These are phyloP conservation scores for Colletotrichum musae DNA, from an alignment of 2,329 filamentous ascomycete genomes.

Conservation along the genomic window DNA sequence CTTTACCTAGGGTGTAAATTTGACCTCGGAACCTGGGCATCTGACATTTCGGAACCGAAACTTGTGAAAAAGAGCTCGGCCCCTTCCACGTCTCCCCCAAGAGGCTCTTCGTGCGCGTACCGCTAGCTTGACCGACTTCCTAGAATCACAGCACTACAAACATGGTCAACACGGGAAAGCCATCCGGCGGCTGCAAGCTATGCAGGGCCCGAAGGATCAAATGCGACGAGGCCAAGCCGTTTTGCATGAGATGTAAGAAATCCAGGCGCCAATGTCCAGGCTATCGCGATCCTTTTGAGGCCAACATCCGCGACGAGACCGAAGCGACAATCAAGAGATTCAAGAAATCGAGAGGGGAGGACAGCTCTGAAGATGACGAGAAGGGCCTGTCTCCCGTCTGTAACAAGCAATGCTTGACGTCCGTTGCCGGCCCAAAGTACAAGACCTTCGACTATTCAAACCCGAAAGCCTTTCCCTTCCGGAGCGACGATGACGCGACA, in stretches of 20 bases:
- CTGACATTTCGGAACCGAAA: neutral
- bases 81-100: slow-evolving; percentile 6
- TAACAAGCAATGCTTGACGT: slow-evolving; percentile 36
- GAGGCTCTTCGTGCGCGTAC: neutral
- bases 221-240: slow-evolving; percentile 46
- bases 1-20: neutral
- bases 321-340: slow-evolving; percentile 45
- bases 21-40: slow-evolving; percentile 16
- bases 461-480: slow-evolving; percentile 26
- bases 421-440: slow-evolving; percentile 34
- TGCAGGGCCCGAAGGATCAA: slow-evolving; percentile 45
- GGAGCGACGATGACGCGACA: slow-evolving; percentile 18
- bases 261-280: slow-evolving; percentile 45
- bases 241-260: slow-evolving; percentile 46
- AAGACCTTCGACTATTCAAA: slow-evolving; percentile 38
- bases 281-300: slow-evolving; percentile 45
- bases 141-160: neutral
- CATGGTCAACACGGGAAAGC: slow-evolving; percentile 47
- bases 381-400: slow-evolving; percentile 26
- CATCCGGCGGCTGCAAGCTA: slow-evolving; percentile 46
- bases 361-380: slow-evolving; percentile 31
- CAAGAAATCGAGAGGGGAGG: slow-evolving; percentile 39
- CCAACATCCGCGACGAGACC: slow-evolving; percentile 46
- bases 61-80: slow-evolving; percentile 34
- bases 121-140: neutral